A percentile compares a stretch with the other conserved stretches of the same genome.
These are phyloP conservation scores for Oryza longistaminata DNA, from an alignment of 176 grass and related monocot species.

Conservation along the genomic window DNA sequence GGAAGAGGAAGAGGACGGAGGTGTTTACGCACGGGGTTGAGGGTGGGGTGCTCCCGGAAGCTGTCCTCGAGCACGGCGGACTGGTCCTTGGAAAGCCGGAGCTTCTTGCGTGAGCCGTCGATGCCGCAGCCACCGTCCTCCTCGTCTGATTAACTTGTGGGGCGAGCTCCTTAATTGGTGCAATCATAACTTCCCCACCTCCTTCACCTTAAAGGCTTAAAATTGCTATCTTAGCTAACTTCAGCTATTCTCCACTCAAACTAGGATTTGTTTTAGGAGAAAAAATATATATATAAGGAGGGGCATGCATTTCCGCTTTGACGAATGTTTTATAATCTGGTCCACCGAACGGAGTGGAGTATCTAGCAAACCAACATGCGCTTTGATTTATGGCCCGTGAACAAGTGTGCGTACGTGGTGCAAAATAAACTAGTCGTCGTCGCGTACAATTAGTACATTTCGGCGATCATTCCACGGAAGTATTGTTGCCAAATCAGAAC, in stretches of 20 bases:
- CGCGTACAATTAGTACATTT: background rate
- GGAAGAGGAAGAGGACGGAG: no score
- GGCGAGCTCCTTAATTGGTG: conserved; percentile 63
- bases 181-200: conserved; percentile 67
- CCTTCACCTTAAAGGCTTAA: conserved; percentile 17
- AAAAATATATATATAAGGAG: conserved; percentile 13
- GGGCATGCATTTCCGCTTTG: conserved; percentile 13
- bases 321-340: conserved; percentile 35
- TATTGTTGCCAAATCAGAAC: background rate
- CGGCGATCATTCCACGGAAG: background rate
- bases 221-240: conserved; percentile 51
- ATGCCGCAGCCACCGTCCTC: conserved; percentile 60
- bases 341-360: conserved; percentile 33
- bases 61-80: conserved; percentile 77
- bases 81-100: conserved; percentile 83
- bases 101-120: conserved; percentile 81
- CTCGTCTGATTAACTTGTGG: conserved; percentile 70
- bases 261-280: background rate
- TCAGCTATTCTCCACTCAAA: conserved; percentile 55
- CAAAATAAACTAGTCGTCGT: background rate
- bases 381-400: conserved; percentile 20
- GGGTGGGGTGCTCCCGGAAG: conserved; percentile 85
- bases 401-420: background rate
- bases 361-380: conserved; percentile 8
- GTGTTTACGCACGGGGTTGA: conserved; percentile 58